Conservation (phyloP, 352 stramenopile genomes). For the Pythium monospermum region DNA sequence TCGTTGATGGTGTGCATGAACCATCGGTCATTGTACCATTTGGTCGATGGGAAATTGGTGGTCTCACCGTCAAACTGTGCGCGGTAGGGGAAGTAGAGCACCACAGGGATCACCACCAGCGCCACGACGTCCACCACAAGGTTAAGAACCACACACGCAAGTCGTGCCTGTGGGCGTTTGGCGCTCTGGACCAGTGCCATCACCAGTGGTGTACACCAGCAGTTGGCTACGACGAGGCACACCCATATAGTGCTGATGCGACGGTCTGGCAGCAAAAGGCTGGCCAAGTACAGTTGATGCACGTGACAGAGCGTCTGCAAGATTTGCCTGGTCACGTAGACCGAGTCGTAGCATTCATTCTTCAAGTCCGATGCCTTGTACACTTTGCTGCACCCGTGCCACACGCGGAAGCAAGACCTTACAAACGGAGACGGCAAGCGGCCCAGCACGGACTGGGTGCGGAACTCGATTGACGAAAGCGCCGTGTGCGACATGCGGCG, state of each 20-base stretch:
- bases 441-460: conserved; percentile 19
- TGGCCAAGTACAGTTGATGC: conserved; percentile 11
- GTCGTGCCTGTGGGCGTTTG: conserved; percentile 5
- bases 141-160: conserved; percentile 11
- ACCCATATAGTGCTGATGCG: conserved; percentile 8
- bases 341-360: conserved; percentile 12
- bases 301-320: conserved; percentile 8
- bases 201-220: conserved; percentile 9
- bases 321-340: conserved; percentile 9
- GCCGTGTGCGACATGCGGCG: conserved; percentile 14
- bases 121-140: conserved; percentile 7
- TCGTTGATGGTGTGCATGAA: conserved; percentile 36
- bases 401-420: conserved; percentile 6
- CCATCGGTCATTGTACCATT: conserved; percentile 42
- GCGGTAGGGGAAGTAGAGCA: neutral
- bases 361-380: conserved; percentile 4
- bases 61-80: neutral
- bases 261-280: conserved; percentile 2
- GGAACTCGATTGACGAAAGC: conserved; percentile 19
- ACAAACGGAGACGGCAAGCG: conserved; percentile 19
- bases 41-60: conserved; percentile 6
- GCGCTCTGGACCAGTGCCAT: conserved; percentile 1
- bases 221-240: conserved; percentile 7
- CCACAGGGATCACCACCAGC: conserved; percentile 3
- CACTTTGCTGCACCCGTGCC: conserved; percentile 2